Percentiles rank a stretch among this genome's conserved stretches.
These are phyloP conservation scores for Byssochlamys sp. DNA, from an alignment of 2,329 filamentous ascomycete species.

Conservation along the genomic window DNA sequence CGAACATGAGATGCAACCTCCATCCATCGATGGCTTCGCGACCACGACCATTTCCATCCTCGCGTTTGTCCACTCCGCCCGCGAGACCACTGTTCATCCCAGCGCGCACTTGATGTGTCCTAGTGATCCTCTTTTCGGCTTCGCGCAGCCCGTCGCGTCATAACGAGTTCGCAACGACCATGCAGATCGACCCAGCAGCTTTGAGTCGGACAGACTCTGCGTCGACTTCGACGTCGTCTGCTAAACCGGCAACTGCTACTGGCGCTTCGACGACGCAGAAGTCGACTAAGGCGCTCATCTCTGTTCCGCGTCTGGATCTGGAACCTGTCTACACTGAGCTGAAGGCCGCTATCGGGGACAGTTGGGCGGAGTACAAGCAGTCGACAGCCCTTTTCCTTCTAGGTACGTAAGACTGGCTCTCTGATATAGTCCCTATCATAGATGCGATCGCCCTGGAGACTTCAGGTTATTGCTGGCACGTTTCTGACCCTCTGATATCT, in stretches of 20 bases:
- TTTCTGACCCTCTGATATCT: slow-evolving; percentile 9
- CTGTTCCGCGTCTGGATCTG: slow-evolving; percentile 52
- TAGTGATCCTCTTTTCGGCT: slow-evolving; percentile 27
- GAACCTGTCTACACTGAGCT: slow-evolving; percentile 55
- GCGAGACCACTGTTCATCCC: background rate
- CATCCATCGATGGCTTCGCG: slow-evolving; percentile 18
- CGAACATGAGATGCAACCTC: slow-evolving; percentile 11
- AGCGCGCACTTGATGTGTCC: slow-evolving; percentile 27
- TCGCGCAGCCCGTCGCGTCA: slow-evolving; percentile 31
- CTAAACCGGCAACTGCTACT: slow-evolving; percentile 22
- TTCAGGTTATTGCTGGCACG: background rate
- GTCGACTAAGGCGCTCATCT: slow-evolving; percentile 41
- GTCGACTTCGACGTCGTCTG: slow-evolving; percentile 21
- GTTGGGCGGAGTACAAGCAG: slow-evolving; percentile 53
- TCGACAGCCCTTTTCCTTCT: slow-evolving; percentile 48
- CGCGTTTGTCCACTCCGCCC: slow-evolving; percentile 6
- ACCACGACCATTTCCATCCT: slow-evolving; percentile 17
- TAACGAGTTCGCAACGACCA: slow-evolving; percentile 22
- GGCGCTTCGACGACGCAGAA: slow-evolving; percentile 30
- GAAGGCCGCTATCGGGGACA: slow-evolving; percentile 50
- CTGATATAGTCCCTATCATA: background rate
- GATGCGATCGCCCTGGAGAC: background rate
- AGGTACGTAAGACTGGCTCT: slow-evolving; percentile 33
- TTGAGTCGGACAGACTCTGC: slow-evolving; percentile 34
- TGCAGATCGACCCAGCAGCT: slow-evolving; percentile 39